These are phyloP conservation scores for Clitopilus hobsonii DNA, from an alignment of 768 basidiomycete species.

Conservation along the genomic window DNA sequence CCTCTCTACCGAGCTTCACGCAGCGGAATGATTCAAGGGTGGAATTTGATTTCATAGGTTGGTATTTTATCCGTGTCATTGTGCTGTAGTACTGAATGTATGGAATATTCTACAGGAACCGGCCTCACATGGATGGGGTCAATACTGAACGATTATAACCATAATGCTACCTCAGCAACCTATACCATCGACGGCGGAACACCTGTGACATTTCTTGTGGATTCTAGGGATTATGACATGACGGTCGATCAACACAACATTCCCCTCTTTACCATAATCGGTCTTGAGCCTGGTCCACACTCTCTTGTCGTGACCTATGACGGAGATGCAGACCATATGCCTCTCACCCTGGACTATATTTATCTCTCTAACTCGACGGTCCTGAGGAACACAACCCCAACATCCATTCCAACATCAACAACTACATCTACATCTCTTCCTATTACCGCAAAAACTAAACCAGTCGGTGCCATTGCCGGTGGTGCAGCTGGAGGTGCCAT, in stretches of 20 bases:
- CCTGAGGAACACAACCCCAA: not conserved
- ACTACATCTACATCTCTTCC: not conserved
- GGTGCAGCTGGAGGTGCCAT: not conserved
- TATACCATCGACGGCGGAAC: not conserved
- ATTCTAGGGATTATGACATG: not conserved
- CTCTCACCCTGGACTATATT: not conserved
- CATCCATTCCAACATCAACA: not conserved
- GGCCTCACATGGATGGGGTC: not conserved
- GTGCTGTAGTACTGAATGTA: no score
- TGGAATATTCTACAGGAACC: not conserved
- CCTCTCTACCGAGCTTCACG: not conserved
- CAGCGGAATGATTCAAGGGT: not conserved
- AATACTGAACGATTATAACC: not conserved
- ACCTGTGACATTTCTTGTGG: not conserved
- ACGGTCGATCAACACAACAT: not conserved
- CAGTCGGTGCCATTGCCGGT: not conserved
- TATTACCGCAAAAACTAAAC: not conserved
- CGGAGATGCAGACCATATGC: not conserved
- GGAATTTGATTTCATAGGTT: not conserved
- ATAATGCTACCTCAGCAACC: not conserved
- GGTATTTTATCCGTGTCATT: no score
- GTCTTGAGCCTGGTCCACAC: not conserved
- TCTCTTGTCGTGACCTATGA: not conserved
- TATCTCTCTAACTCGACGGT: not conserved
- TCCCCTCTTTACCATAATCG: not conserved